These are phyloP conservation scores for Nevesoporus exiguus DNA, from an alignment of 768 basidiomycete genomes.

Conservation along the genomic window DNA sequence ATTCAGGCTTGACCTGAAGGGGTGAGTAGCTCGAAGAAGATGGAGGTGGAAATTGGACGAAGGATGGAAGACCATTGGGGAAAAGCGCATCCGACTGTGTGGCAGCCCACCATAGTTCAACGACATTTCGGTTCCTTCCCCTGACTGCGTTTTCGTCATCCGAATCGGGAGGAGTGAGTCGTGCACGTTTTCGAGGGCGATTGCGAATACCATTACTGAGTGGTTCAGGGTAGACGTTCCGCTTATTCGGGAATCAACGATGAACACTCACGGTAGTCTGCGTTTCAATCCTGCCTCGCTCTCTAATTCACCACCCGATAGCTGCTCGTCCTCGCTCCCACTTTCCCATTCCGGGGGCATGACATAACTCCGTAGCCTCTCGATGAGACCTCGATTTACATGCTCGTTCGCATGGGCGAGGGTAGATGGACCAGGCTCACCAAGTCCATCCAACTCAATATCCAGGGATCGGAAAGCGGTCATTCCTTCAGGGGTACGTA, in stretches of 20 bases:
- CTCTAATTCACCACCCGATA: conserved; percentile 28
- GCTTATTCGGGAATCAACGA: background rate
- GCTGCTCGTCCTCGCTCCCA: conserved; percentile 35
- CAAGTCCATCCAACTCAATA: conserved; percentile 40
- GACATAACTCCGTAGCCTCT: conserved; percentile 20
- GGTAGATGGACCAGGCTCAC: conserved; percentile 34
- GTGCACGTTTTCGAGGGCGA: conserved; percentile 62
- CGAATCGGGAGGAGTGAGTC: conserved; percentile 43
- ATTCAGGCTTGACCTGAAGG: conserved; percentile 10
- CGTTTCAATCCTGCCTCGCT: conserved; percentile 56
- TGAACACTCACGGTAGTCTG: conserved; percentile 36
- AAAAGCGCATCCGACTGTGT: conserved; percentile 59
- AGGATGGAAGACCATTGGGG: conserved; percentile 59
- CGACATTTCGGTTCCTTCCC: conserved; percentile 40
- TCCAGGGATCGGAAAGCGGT: conserved; percentile 59
- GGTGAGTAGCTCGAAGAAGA: conserved; percentile 4
- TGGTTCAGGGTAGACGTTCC: background rate
- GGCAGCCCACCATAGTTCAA: conserved; percentile 74
- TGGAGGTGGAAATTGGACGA: conserved; percentile 35
- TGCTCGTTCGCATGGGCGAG: conserved; percentile 34
- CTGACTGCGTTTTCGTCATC: conserved; percentile 24
- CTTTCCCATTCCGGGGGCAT: conserved; percentile 32
- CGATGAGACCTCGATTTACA: conserved; percentile 13
- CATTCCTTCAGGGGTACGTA: conserved; percentile 77
- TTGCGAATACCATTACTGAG: conserved; percentile 25